These are phyloP conservation scores for Leucogyrophana mollusca DNA, from an alignment of 768 basidiomycete species.

Conservation along the genomic window DNA sequence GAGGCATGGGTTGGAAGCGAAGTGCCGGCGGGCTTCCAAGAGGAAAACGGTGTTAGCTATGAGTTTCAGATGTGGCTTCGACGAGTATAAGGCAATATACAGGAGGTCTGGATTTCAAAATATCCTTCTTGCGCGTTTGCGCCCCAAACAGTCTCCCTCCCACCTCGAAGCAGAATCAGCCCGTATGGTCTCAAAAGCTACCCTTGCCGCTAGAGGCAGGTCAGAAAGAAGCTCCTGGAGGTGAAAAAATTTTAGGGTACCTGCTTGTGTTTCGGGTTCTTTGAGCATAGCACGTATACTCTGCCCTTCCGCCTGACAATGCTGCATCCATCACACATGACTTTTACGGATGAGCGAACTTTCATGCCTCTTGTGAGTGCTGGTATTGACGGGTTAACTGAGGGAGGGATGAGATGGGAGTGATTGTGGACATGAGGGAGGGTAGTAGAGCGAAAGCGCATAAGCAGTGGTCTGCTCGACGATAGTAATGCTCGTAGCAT, in stretches of 20 bases:
- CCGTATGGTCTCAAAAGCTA: constrained; percentile 25
- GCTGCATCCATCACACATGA: constrained; percentile 92
- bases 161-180: no score
- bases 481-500: constrained; percentile 70
- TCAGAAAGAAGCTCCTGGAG: constrained; percentile 11
- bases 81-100: constrained; percentile 15
- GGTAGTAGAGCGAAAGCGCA: constrained; percentile 45
- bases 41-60: constrained; percentile 82
- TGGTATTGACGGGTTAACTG: constrained; percentile 24
- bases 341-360: constrained; percentile 91
- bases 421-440: constrained; percentile 31
- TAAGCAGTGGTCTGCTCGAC: constrained; percentile 60
- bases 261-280: constrained; percentile 98
- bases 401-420: constrained; percentile 25
- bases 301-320: constrained; percentile 87
- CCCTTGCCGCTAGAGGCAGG: constrained; percentile 58
- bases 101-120: not conserved
- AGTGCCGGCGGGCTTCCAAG: constrained; percentile 71
- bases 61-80: constrained; percentile 96
- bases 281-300: constrained; percentile 89
- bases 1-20: constrained; percentile 70
- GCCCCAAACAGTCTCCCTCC: no score
- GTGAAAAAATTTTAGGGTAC: constrained; percentile 39
- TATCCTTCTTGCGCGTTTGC: no score
- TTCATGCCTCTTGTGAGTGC: constrained; percentile 82